A percentile compares a stretch with the other conserved stretches of the same genome.
phyloP scores from a whole-genome alignment of 2,329 filamentous ascomycete species.

The Aspergillus sp. region DNA sequence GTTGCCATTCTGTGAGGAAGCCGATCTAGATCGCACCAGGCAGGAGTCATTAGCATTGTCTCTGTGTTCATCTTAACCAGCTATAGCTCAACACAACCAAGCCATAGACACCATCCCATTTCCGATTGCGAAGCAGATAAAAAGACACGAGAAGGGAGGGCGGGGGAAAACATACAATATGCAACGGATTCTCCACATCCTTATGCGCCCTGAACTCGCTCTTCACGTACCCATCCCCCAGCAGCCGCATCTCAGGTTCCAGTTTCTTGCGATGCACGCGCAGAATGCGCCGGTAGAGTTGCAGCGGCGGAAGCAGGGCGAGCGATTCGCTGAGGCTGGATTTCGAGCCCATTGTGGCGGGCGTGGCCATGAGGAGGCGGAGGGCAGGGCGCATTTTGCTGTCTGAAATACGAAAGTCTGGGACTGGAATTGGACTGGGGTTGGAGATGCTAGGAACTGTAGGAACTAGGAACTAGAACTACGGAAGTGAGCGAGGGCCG shows the following conservation, averaged over 20 bases:
- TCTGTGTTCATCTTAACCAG: too few relatives aligned
- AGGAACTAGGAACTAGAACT: too few relatives aligned
- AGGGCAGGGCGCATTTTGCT: conserved; percentile 30
- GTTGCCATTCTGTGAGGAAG: conserved; percentile 94
- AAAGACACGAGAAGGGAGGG: too few relatives aligned
- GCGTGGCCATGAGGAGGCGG: conserved; percentile 41
- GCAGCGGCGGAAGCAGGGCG: conserved; percentile 82
- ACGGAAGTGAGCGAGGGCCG: too few relatives aligned
- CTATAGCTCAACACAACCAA: too few relatives aligned
- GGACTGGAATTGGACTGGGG: neutral
- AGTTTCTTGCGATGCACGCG: conserved; percentile 82
- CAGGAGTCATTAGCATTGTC: neutral
- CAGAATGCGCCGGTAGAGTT: conserved; percentile 82
- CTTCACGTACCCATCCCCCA: conserved; percentile 93
- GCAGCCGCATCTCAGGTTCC: conserved; percentile 68
- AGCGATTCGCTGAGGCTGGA: conserved; percentile 49
- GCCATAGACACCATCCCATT: neutral
- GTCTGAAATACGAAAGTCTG: too few relatives aligned
- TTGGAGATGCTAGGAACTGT: too few relatives aligned
- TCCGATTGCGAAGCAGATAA: too few relatives aligned
- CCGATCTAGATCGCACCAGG: conserved; percentile 64
- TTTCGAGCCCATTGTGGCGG: conserved; percentile 40
- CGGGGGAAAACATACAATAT: conserved; percentile 65
- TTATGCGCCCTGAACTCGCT: conserved; percentile 84
- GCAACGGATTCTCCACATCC: conserved; percentile 82